Percentiles rank a stretch among this genome's conserved stretches.
Conservation (phyloP, 1,284 basidiomycete genomes). For the Cryptococcus deneoformans region DNA sequence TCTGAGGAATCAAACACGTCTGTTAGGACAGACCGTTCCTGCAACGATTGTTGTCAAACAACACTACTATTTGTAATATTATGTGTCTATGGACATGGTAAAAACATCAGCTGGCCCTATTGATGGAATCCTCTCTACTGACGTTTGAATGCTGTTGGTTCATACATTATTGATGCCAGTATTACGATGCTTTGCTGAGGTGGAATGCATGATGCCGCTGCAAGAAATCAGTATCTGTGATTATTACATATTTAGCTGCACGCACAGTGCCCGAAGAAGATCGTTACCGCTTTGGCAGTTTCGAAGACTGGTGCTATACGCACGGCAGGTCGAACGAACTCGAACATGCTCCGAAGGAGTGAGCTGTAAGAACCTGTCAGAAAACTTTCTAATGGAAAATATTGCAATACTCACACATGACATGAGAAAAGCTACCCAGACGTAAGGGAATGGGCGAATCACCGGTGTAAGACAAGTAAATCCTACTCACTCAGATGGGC, state of each 20-base stretch:
- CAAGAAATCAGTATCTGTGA: too few relatives aligned
- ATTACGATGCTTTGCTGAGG: not conserved
- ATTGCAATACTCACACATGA: constrained; percentile 16
- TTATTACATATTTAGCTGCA: not conserved
- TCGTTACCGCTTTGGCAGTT: constrained; percentile 47
- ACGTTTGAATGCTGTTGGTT: too few relatives aligned
- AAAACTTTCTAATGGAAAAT: not conserved
- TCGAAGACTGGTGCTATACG: constrained; percentile 41
- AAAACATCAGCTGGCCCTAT: too few relatives aligned
- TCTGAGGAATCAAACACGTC: too few relatives aligned
- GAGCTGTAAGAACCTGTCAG: constrained; percentile 18
- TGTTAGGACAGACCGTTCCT: too few relatives aligned
- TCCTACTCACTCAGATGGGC: constrained; percentile 37
- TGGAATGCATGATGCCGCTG: constrained; percentile 3
- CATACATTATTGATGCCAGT: too few relatives aligned
- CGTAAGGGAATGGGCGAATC: not conserved
- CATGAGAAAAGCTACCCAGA: constrained; percentile 19
- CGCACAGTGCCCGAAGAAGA: constrained; percentile 26
- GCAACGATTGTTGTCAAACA: too few relatives aligned
- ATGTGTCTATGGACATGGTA: too few relatives aligned
- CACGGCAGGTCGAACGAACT: constrained; percentile 34
- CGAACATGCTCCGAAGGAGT: constrained; percentile 30
- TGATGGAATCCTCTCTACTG: too few relatives aligned
- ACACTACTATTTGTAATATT: too few relatives aligned
- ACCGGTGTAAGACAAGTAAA: not conserved